phyloP scores from a whole-genome alignment of 495 filamentous ascomycete species.

The Darksidea phi region DNA sequence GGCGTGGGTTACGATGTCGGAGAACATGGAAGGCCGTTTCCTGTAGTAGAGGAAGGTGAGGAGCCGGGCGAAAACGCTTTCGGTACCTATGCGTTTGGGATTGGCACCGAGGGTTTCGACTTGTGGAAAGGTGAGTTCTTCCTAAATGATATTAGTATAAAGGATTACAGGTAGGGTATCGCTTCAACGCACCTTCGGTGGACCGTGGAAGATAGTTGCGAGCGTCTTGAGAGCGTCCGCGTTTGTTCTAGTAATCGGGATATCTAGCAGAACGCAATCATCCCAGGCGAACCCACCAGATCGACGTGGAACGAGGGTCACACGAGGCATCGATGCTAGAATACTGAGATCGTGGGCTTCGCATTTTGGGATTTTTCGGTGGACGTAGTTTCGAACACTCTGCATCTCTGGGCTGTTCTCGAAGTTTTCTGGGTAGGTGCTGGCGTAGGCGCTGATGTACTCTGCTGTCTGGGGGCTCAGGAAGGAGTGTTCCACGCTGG shows the following conservation, averaged over 20 bases:
- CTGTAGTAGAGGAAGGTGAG: conserved; percentile 59
- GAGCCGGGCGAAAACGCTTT: conserved; percentile 54
- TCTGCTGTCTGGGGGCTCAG: conserved; percentile 55
- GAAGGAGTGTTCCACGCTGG: conserved; percentile 52
- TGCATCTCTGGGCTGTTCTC: conserved; percentile 50
- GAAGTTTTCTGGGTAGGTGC: conserved; percentile 56
- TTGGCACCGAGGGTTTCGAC: not conserved
- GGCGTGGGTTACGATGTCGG: conserved; percentile 52
- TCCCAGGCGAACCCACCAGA: conserved; percentile 34
- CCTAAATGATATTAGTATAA: not conserved
- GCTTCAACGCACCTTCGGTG: conserved; percentile 13
- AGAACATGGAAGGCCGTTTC: conserved; percentile 53
- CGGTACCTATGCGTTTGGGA: not conserved
- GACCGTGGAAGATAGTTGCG: conserved; percentile 56
- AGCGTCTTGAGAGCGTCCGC: conserved; percentile 56
- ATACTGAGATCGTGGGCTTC: conserved; percentile 54
- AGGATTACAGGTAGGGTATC: not conserved
- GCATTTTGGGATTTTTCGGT: conserved; percentile 22
- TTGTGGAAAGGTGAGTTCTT: conserved; percentile 41
- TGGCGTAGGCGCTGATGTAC: conserved; percentile 59
- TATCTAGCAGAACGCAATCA: conserved; percentile 49
- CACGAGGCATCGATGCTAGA: conserved; percentile 58
- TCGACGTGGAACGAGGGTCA: conserved; percentile 52
- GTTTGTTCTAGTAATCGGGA: conserved; percentile 54
- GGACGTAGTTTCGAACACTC: conserved; percentile 50